Conservation (phyloP, 805 yeast species). For the Myxozyma vanderwaltii region DNA sequence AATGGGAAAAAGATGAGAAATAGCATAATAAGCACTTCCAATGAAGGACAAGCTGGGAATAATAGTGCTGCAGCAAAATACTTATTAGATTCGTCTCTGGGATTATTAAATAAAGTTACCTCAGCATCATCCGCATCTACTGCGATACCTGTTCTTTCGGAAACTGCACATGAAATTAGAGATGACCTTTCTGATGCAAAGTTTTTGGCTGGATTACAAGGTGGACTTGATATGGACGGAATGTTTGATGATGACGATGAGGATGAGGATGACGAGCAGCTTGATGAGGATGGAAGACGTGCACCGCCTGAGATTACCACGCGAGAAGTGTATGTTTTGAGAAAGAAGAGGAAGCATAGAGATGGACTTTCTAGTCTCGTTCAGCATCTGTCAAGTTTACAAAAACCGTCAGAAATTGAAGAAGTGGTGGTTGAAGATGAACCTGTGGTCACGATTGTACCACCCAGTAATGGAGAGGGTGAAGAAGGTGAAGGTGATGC, state of each 20-base stretch:
- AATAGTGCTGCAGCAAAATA: conserved; percentile 10
- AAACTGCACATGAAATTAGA: conserved; percentile 9
- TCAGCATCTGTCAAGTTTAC: not conserved
- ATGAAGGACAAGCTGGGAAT: not conserved
- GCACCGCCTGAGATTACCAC: conserved; percentile 10
- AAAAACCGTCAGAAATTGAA: not conserved
- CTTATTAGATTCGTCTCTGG: conserved; percentile 20
- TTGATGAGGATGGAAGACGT: not conserved
- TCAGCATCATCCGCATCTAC: conserved; percentile 24
- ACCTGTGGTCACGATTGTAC: not conserved
- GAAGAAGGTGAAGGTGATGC: conserved; percentile 8
- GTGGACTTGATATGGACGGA: conserved; percentile 26
- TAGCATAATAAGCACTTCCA: not conserved
- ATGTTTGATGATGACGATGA: conserved; percentile 20
- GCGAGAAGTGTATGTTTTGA: conserved; percentile 19
- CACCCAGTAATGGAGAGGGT: not conserved
- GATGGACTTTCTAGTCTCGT: not conserved
- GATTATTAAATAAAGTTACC: conserved; percentile 20
- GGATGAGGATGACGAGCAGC: conserved; percentile 17
- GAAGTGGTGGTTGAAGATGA: conserved; percentile 2
- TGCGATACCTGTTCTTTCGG: not conserved
- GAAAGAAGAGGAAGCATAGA: conserved; percentile 12
- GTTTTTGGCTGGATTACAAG: conserved; percentile 31
- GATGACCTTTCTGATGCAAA: conserved; percentile 32
- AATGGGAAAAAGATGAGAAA: not conserved